Base-by-base conservation (phyloP, 345 rosid species). In the Sonneratia caseolaris region DNA sequence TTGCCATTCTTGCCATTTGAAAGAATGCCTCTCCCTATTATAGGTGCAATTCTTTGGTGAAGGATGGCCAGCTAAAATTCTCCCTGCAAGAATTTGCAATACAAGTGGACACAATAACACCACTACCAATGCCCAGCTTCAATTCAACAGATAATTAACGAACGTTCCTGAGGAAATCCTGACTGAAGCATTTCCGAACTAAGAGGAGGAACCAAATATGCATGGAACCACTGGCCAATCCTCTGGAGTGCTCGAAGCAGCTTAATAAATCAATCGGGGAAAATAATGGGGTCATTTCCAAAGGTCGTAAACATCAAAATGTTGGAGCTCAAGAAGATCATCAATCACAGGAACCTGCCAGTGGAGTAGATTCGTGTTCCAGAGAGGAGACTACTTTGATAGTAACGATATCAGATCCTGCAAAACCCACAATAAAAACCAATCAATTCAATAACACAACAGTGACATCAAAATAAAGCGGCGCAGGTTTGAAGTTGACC, bases 1-100 rank as follows among this genome's bases (percentile, higher is more conserved):
- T 84, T 72, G 75, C 79, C 72, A 55, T 21, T 16, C 7, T 55
- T 55, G 59, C 7, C 59, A 21, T 21, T 55, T 3, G 59, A 16
- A 21, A 59, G 36, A 59, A 59, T 4, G 35, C 64, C 64, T 22
- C 53, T 59, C 32, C 27, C 32, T 21, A 10, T 9, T 24, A 59
- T 59, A 18, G 22, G 22, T 18, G 22, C 22, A 22, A 21, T 59
- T 24, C 64, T n/a, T 11, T 7, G 4, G 24, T 59, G 3, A 59
- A 18, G 64, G 64, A 59, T 24, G 21, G 11, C 64, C 3, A 36
- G n/a, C 14, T 59, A 27, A 24, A 59, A 59, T 59, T 24, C 59
- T 53, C 59, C 22, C 2, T 5, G 18, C 4, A 22, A 21, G 64
- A 11, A 1, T 7, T 35, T 9, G 32, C 64, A 9, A 8, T 6